These are phyloP conservation scores for Aspergillus bridgeri DNA, from an alignment of 495 filamentous ascomycete genomes.

Conservation along the genomic window DNA sequence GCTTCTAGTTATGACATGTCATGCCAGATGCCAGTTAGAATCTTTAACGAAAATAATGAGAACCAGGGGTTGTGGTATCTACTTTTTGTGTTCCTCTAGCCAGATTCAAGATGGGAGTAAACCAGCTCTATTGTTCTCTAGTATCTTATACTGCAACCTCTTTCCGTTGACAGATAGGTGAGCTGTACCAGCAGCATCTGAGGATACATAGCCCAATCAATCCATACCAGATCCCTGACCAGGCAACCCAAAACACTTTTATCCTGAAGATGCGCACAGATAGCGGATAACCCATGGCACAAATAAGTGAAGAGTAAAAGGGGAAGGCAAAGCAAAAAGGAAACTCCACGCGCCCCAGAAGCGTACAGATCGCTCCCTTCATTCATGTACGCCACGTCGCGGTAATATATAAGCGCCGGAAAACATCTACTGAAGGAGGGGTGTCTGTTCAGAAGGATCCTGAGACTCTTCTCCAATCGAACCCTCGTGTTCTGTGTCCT, in stretches of 20 bases:
- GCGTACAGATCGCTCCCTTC: background rate
- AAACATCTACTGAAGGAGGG: conserved; percentile 30
- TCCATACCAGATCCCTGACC: background rate
- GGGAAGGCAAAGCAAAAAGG: background rate
- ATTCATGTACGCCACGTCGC: background rate
- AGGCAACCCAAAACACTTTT: background rate
- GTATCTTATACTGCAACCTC: background rate
- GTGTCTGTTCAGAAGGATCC: conserved; percentile 46
- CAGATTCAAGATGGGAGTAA: background rate
- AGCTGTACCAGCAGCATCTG: conserved; percentile 1
- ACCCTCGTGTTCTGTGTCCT: conserved; percentile 34
- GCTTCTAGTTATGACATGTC: background rate
- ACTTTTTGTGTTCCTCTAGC: background rate
- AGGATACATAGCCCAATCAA: background rate
- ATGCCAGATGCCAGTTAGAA: background rate
- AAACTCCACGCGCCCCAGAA: background rate
- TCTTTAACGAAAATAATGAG: background rate
- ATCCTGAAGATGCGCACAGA: background rate
- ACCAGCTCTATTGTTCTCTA: background rate
- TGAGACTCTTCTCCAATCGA: conserved; percentile 28
- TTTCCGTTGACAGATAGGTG: background rate
- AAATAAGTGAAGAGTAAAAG: background rate
- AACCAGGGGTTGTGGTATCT: background rate
- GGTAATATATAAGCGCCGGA: background rate
- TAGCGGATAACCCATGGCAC: background rate